Percentiles rank a stretch among this genome's conserved stretches.
These are phyloP conservation scores for Tulasnella sp. DNA, from an alignment of 768 basidiomycete genomes.

Conservation along the genomic window DNA sequence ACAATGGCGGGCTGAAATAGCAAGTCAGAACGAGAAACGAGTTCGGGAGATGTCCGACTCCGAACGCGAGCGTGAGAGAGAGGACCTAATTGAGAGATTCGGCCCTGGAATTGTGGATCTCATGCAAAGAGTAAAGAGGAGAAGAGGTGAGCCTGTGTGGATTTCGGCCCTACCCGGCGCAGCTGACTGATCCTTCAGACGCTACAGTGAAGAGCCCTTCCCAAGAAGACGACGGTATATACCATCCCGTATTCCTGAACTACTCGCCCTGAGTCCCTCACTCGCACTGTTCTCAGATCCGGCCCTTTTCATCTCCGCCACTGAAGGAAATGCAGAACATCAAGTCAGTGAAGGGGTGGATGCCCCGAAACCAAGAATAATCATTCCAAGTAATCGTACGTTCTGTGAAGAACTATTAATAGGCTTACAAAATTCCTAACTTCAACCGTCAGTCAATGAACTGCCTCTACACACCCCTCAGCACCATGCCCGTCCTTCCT, in stretches of 20 bases:
- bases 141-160: constrained; percentile 31
- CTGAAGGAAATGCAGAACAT: background rate
- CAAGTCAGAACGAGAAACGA: constrained; percentile 54
- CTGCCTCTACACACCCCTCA: background rate
- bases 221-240: constrained; percentile 21
- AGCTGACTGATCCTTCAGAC: constrained; percentile 22
- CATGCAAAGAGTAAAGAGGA: constrained; percentile 46
- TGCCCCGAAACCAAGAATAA: constrained; percentile 30
- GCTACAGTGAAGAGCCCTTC: constrained; percentile 23
- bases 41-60: constrained; percentile 63
- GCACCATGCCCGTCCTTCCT: constrained; percentile 7
- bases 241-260: background rate
- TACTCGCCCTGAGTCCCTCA: background rate
- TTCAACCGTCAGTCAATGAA: background rate
- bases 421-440: background rate
- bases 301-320: background rate
- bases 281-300: background rate
- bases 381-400: background rate
- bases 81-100: constrained; percentile 62
- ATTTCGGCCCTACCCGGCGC: constrained; percentile 21
- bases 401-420: background rate
- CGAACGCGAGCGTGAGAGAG: constrained; percentile 57
- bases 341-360: constrained; percentile 27
- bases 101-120: constrained; percentile 59
- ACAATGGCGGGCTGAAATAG: constrained; percentile 51